These are phyloP conservation scores for Fusarium aywerte DNA, from an alignment of 2,329 filamentous ascomycete species.

Conservation along the genomic window DNA sequence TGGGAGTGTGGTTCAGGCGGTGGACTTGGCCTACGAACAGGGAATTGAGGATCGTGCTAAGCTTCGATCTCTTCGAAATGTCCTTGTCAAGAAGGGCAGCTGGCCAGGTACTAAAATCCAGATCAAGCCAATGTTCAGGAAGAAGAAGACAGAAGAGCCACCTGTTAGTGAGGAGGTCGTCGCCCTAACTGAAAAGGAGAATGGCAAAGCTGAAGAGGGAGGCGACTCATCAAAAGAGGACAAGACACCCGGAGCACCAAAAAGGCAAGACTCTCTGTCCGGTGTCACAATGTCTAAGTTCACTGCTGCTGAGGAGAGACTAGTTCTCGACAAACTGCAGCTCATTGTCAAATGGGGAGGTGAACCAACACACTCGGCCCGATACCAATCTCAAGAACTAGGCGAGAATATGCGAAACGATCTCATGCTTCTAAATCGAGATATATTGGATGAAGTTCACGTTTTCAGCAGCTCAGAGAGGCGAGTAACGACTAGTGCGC, in stretches of 20 bases:
- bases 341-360: slow-evolving; percentile 99
- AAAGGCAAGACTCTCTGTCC: slow-evolving; percentile 84
- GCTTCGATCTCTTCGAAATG: slow-evolving; percentile 85
- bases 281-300: slow-evolving; percentile 94
- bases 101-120: slow-evolving; percentile 98
- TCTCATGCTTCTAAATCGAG: slow-evolving; percentile 88
- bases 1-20: slow-evolving; percentile 87
- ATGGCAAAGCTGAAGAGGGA: slow-evolving; percentile 35
- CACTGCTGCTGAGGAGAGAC: slow-evolving; percentile 89
- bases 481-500: slow-evolving; percentile 92
- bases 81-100: slow-evolving; percentile 88
- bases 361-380: slow-evolving; percentile 95
- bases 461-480: slow-evolving; percentile 97
- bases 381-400: slow-evolving; percentile 95
- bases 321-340: slow-evolving; percentile 95
- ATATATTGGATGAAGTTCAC: slow-evolving; percentile 90
- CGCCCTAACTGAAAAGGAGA: slow-evolving; percentile 46
- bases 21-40: slow-evolving; percentile 80
- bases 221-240: slow-evolving; percentile 40
- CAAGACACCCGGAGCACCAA: slow-evolving; percentile 54
- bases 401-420: slow-evolving; percentile 97
- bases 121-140: slow-evolving; percentile 99
- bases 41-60: slow-evolving; percentile 88
- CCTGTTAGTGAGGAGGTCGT: slow-evolving; percentile 52
- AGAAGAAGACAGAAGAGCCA: slow-evolving; percentile 76